phyloP scores from a whole-genome alignment of 192 early-diverging fungal species.

The Podila epicladia region DNA sequence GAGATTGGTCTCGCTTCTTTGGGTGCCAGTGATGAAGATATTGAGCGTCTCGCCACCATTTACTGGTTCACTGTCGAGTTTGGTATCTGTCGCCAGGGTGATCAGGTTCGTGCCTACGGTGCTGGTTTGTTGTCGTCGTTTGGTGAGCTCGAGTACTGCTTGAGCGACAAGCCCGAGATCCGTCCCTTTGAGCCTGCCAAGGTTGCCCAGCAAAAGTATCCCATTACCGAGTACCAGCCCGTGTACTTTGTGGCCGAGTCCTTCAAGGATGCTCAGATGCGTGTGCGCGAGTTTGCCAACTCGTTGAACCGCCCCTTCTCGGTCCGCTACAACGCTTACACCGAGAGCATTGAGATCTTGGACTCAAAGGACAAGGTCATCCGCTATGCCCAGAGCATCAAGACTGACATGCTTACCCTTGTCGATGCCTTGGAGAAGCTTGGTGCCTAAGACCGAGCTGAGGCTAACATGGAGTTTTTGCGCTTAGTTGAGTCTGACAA shows the following conservation, averaged over 20 bases:
- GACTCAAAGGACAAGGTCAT: constrained; percentile 87
- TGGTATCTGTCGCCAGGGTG: constrained; percentile 83
- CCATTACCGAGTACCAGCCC: constrained; percentile 95
- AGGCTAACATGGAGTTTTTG: not conserved
- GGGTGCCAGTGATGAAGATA: constrained; percentile 91
- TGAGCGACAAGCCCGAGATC: constrained; percentile 82
- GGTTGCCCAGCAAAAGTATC: constrained; percentile 77
- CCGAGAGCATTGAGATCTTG: constrained; percentile 91
- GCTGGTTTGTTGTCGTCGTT: constrained; percentile 93
- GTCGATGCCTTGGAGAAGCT: constrained; percentile 76
- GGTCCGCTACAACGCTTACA: constrained; percentile 91
- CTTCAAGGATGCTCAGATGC: constrained; percentile 92
- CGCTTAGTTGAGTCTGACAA: not conserved
- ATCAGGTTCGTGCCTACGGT: constrained; percentile 85
- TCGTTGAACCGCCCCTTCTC: constrained; percentile 86
- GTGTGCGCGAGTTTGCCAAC: constrained; percentile 87
- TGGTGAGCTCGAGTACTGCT: constrained; percentile 93
- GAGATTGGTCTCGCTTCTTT: constrained; percentile 95
- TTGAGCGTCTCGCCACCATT: constrained; percentile 89
- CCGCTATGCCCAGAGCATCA: constrained; percentile 80
- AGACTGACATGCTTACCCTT: constrained; percentile 80
- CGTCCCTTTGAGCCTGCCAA: constrained; percentile 87
- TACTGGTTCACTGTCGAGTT: constrained; percentile 98
- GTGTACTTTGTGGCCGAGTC: constrained; percentile 95
- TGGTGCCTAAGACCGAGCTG: not conserved